These are phyloP conservation scores for Penicillium corylophilum DNA, from an alignment of 2,329 filamentous ascomycete genomes.

Conservation along the genomic window DNA sequence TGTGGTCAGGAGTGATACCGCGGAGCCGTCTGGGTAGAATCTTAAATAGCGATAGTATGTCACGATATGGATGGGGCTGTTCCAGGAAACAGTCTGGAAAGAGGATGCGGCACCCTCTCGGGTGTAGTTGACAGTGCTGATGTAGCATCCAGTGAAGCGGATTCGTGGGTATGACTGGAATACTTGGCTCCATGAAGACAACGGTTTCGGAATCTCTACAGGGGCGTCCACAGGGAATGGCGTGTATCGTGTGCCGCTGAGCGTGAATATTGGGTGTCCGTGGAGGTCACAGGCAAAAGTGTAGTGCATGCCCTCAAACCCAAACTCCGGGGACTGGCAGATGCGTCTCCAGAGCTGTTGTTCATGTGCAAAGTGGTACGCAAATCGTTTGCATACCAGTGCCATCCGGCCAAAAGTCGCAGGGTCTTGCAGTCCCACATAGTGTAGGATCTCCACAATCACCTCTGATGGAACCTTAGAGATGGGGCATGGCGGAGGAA, in stretches of 20 bases:
- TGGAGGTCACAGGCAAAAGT: constrained; percentile 64
- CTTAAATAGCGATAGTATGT: constrained; percentile 97
- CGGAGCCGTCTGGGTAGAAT: constrained; percentile 86
- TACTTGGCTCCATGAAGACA: constrained; percentile 62
- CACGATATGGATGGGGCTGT: constrained; percentile 84
- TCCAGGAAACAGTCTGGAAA: constrained; percentile 69
- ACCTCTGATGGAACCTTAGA: constrained; percentile 78
- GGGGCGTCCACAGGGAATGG: constrained; percentile 32
- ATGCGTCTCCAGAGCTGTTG: constrained; percentile 82
- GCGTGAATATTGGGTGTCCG: constrained; percentile 43
- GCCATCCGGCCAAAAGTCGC: constrained; percentile 73
- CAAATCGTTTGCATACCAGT: constrained; percentile 81
- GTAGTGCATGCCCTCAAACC: constrained; percentile 82
- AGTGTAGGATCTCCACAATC: constrained; percentile 71
- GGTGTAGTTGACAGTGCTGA: constrained; percentile 93
- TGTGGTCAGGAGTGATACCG: constrained; percentile 77
- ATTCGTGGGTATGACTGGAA: constrained; percentile 81
- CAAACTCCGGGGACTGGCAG: constrained; percentile 68
- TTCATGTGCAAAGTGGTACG: constrained; percentile 80
- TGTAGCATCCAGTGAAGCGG: constrained; percentile 94
- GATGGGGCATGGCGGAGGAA: constrained; percentile 76
- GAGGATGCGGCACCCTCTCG: constrained; percentile 73
- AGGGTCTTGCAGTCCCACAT: constrained; percentile 73
- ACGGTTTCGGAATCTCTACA: constrained; percentile 34
- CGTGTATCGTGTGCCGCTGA: constrained; percentile 32